Base-by-base conservation (phyloP, 768 basidiomycete genomes). In the Rhizopogon rudus region DNA sequence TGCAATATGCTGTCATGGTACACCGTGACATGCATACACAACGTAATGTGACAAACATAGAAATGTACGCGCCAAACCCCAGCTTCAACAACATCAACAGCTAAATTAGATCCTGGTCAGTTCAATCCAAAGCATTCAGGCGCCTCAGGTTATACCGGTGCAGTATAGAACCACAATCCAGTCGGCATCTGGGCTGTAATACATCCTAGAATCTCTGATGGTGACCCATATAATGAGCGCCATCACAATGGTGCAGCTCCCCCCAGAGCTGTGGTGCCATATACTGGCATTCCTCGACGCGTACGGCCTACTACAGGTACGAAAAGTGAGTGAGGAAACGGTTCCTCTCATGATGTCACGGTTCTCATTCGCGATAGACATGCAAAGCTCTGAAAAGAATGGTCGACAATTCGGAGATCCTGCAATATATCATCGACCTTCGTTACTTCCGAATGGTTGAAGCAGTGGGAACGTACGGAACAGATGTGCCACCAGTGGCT, bases 391-490 rank as follows among this genome's bases (percentile, higher is more conserved):
- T 80, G 44, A 62, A 64, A 31, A 71, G 62, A 51, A 60, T 77
- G 6, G 68, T 82, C 31, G 52, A 53, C 35, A 62, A 73, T 29
- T 81, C 80, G 0, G 79, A 80, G 22, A 70, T 68, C 25, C 25
- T 25, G 4, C 25, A 25, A 25, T 25, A 25, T 25, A 25, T 25
- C 25, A 72, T 82, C 43, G 78, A 82, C 53, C 75, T 83, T 3
- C 71, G 63, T 22, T 80, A 73, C 58, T 69, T 73, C 59, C 75
- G 75, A 28, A 75, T 81, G 71, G 65, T 75, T 13, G 67, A 75
- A 1, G 51, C 73, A 25, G 4, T 25, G 25, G 25, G 25, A 25
- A 5, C 25, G 25, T 25, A 25, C 25, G 25, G 4, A 25, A 25
- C 25, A 4, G 4, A 25, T 25, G 25, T 25, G 25, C 25, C 25